Conservation (phyloP, 345 rosid species). For the Cardiospermum halicacabum region DNA sequence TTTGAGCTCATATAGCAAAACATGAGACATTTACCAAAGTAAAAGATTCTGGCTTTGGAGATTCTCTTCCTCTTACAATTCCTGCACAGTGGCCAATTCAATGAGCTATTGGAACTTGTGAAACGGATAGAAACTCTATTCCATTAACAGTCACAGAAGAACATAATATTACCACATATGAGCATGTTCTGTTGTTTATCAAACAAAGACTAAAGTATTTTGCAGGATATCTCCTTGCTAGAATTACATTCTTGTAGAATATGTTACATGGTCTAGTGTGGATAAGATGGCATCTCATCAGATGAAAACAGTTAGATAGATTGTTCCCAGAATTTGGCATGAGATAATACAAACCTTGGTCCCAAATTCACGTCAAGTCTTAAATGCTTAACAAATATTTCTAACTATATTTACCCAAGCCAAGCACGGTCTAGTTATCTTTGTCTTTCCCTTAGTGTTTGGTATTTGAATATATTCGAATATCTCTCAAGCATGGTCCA, state of each 20-base stretch:
- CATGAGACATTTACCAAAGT: slow-evolving; percentile 15
- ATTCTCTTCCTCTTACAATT: slow-evolving; percentile 19
- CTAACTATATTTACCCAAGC: too few species aligned
- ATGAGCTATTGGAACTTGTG: slow-evolving; percentile 8
- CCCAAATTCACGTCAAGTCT: too few species aligned
- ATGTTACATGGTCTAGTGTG: background rate
- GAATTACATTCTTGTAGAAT: background rate
- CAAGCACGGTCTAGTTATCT: too few species aligned
- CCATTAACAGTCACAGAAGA: background rate
- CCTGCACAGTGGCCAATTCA: slow-evolving; percentile 23
- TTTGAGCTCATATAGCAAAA: slow-evolving; percentile 1
- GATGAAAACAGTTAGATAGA: too few species aligned
- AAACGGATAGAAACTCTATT: background rate
- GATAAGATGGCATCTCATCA: too few species aligned
- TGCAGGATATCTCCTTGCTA: background rate
- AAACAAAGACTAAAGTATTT: background rate
- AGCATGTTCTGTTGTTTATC: background rate
- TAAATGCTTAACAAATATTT: too few species aligned
- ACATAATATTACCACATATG: background rate
- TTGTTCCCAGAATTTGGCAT: too few species aligned
- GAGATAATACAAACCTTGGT: too few species aligned
- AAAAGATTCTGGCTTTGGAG: slow-evolving; percentile 14
- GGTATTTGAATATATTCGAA: too few species aligned
- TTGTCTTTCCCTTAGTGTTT: too few species aligned
- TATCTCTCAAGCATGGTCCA: too few species aligned